A percentile compares a stretch with the other conserved stretches of the same genome.
phyloP scores from a whole-genome alignment of 2,329 filamentous ascomycete genomes.

The Fusarium sp. region DNA sequence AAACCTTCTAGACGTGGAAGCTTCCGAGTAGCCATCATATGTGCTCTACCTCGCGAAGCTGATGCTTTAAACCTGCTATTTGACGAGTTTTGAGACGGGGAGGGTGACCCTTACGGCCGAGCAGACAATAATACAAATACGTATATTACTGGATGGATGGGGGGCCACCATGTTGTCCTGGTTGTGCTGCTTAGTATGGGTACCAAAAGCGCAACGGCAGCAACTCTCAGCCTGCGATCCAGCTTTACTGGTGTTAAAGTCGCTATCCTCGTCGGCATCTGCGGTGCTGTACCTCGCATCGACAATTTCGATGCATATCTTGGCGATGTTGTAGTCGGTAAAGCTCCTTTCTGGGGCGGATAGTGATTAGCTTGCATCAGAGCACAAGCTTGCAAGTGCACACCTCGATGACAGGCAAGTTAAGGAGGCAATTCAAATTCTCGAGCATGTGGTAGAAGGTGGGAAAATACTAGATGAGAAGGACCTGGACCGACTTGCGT shows the following conservation, averaged over 20 bases:
- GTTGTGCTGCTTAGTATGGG: accelerated
- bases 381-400: too few relatives aligned
- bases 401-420: too few relatives aligned
- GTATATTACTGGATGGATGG: background rate
- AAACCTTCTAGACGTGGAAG: too few relatives aligned
- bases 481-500: too few relatives aligned
- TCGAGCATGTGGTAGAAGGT: background rate
- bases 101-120: background rate
- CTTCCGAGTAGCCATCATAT: background rate
- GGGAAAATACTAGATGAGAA: too few relatives aligned
- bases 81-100: background rate
- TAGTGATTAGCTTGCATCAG: too few relatives aligned
- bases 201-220: background rate
- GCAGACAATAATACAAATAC: background rate
- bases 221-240: background rate
- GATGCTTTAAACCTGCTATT: background rate
- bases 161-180: background rate
- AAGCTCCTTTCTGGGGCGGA: background rate
- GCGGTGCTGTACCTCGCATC: background rate
- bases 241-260: background rate
- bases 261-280: background rate
- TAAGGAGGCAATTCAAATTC: too few relatives aligned
- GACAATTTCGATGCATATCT: background rate
- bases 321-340: conserved; percentile 5
- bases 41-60: background rate